These are phyloP conservation scores for Buxus sempervirens DNA, from an alignment of 164 flowering plant genomes.

Conservation along the genomic window DNA sequence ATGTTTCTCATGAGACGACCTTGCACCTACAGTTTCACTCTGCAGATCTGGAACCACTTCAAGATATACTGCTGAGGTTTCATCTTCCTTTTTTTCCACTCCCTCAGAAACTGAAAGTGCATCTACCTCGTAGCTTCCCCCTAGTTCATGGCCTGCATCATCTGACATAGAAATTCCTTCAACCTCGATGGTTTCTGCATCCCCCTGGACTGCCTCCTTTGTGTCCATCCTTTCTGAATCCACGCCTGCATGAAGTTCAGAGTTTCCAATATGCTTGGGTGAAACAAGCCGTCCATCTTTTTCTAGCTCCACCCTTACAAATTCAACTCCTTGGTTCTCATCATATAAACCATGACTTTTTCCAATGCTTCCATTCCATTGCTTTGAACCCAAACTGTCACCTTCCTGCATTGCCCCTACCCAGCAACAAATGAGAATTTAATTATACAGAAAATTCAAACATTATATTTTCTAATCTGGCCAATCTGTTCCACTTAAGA, in stretches of 20 bases:
- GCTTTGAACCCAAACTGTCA: slow-evolving; percentile 40
- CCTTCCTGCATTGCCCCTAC: slow-evolving; percentile 98
- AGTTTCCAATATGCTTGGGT: slow-evolving; percentile 13
- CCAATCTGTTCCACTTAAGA: not conserved
- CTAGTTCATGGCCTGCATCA: slow-evolving; percentile 5
- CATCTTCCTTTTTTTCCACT: slow-evolving; percentile 10
- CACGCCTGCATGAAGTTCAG: slow-evolving; percentile 13
- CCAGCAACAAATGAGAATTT: slow-evolving; percentile 77
- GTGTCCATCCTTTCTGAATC: slow-evolving; percentile 7
- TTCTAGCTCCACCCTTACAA: slow-evolving; percentile 16
- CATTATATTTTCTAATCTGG: slow-evolving; percentile 15
- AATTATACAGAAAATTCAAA: slow-evolving; percentile 53
- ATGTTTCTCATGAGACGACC: slow-evolving; percentile 14
- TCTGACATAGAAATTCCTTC: slow-evolving; percentile 17
- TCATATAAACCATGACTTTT: slow-evolving; percentile 1
- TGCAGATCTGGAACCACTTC: slow-evolving; percentile 14
- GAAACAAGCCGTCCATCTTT: slow-evolving; percentile 17
- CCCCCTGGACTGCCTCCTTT: slow-evolving; percentile 10
- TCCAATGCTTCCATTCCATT: slow-evolving; percentile 24
- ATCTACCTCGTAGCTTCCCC: slow-evolving; percentile 11
- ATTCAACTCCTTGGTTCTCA: slow-evolving; percentile 6
- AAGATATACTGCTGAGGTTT: slow-evolving; percentile 4
- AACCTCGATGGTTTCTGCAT: slow-evolving; percentile 7
- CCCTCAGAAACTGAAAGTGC: slow-evolving; percentile 11
- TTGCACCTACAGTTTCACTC: slow-evolving; percentile 9